Evolutionary conservation across 2,329 filamentous ascomycete genomes (phyloP).

Genomic region (Trichoderma polysporum): DNA sequence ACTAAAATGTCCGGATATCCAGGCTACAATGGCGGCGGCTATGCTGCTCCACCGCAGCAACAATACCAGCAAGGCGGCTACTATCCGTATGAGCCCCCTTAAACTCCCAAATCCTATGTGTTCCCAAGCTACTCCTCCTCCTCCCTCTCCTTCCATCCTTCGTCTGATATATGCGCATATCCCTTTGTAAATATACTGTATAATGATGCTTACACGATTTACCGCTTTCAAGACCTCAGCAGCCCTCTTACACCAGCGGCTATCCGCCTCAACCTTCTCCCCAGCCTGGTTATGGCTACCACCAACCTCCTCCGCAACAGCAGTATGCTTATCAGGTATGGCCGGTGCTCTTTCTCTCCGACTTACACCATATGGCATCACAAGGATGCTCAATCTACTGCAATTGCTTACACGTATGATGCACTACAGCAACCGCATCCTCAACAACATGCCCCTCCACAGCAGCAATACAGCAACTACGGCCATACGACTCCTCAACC

Average conservation of each 20-base stretch:
- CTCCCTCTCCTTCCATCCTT: neutral
- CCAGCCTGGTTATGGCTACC: constrained; percentile 49
- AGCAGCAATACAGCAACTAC: constrained; percentile 36
- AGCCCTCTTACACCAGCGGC: constrained; percentile 45
- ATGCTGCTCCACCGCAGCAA: constrained; percentile 20
- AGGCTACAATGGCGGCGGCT: constrained; percentile 18
- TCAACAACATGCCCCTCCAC: constrained; percentile 30
- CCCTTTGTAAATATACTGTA: neutral
- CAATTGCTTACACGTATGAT: neutral
- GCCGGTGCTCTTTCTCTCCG: neutral
- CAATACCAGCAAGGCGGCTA: constrained; percentile 41
- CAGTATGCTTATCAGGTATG: constrained; percentile 43
- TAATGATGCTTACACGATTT: neutral
- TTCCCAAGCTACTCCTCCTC: neutral
- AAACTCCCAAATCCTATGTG: constrained; percentile 24
- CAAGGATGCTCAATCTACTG: neutral
- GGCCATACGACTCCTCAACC: constrained; percentile 38
- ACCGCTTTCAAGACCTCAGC: constrained; percentile 30
- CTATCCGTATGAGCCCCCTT: constrained; percentile 49
- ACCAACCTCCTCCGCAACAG: constrained; percentile 42
- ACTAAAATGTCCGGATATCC: constrained; percentile 19
- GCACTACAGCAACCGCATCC: constrained; percentile 29
- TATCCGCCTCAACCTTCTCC: constrained; percentile 53
- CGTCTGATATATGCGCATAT: neutral
- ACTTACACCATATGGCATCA: neutral